Evolutionary conservation across 257 asterid species (phyloP).

Genomic region (Cynanchum wilfordii): DNA sequence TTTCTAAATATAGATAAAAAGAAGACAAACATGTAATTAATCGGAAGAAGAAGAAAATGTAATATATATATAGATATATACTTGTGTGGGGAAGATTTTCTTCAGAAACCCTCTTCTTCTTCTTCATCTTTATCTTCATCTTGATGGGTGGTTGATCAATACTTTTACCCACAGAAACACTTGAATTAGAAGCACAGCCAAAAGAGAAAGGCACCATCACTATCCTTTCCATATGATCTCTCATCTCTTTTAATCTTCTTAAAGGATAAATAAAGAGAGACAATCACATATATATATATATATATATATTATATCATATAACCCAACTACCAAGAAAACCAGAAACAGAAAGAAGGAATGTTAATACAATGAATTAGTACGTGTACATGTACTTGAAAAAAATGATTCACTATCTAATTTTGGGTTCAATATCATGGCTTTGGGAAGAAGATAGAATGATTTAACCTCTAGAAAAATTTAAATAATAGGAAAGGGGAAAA

Average conservation of each 20-base stretch:
- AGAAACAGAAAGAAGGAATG: not conserved
- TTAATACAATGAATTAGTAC: not conserved
- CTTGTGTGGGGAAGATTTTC: slow-evolving; percentile 13
- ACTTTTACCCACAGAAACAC: slow-evolving; percentile 22
- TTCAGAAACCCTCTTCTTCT: slow-evolving; percentile 6
- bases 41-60: not conserved
- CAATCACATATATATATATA: too few relatives aligned
- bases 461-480: slow-evolving; percentile 13
- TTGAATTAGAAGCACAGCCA: slow-evolving; percentile 31
- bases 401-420: slow-evolving; percentile 11
- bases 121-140: not conserved
- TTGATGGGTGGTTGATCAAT: not conserved
- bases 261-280: not conserved
- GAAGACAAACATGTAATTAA: not conserved
- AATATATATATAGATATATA: slow-evolving; percentile 1
- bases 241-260: slow-evolving; percentile 4
- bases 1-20: too few relatives aligned
- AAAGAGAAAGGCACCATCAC: slow-evolving; percentile 32
- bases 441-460: slow-evolving; percentile 30
- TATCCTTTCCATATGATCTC: slow-evolving; percentile 24
- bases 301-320: too few relatives aligned
- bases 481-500: not conserved
- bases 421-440: slow-evolving; percentile 12
- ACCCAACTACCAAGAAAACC: not conserved
- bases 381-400: not conserved